A percentile compares a stretch with the other conserved stretches of the same genome.
phyloP scores from a whole-genome alignment of 208 protist species.

The Strigomonas galati region DNA sequence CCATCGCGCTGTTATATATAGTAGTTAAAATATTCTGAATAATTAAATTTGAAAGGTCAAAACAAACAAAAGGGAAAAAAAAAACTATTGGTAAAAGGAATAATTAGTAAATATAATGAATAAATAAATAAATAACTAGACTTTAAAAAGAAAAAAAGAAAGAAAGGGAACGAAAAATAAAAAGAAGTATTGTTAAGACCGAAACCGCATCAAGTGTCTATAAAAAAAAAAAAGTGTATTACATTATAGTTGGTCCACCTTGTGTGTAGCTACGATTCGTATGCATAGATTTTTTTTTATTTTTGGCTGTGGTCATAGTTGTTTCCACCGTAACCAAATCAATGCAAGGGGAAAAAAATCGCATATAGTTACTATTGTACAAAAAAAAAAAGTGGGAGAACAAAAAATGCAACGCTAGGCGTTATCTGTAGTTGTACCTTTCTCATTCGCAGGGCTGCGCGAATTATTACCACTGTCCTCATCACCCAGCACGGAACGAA shows the following conservation, averaged over 20 bases:
- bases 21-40: not conserved
- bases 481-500: too few species aligned
- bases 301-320: not conserved
- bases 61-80: not conserved
- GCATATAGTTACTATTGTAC: not conserved
- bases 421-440: too few species aligned
- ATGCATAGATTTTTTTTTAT: not conserved
- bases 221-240: not conserved
- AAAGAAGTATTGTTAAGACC: too few species aligned
- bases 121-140: not conserved
- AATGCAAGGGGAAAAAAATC: not conserved
- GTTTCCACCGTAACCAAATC: conserved; percentile 19
- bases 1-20: conserved; percentile 38
- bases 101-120: not conserved
- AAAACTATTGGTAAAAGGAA: not conserved
- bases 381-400: not conserved
- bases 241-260: not conserved
- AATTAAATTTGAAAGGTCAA: conserved; percentile 1
- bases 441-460: too few species aligned
- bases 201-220: too few species aligned
- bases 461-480: too few species aligned
- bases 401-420: too few species aligned
- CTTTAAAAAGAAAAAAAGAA: not conserved
- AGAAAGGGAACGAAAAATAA: conserved; percentile 10
- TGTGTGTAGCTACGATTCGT: not conserved